Percentiles rank a stretch among this genome's conserved stretches.
These are phyloP conservation scores for Selaginella moellendorffii DNA, from an alignment of 75 land plant species.

Conservation along the genomic window DNA sequence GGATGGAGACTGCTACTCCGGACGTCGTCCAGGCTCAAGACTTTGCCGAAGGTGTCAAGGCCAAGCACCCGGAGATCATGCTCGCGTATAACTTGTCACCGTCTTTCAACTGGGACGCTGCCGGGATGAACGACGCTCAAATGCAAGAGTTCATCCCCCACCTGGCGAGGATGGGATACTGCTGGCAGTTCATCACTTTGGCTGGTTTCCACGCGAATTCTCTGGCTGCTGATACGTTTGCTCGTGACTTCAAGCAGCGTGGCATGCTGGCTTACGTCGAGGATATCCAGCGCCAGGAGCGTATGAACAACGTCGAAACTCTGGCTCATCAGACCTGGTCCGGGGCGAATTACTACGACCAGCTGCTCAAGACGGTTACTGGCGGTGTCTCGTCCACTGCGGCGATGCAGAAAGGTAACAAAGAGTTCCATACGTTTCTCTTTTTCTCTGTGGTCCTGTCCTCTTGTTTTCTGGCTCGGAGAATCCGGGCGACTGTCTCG, in stretches of 20 bases:
- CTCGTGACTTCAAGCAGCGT: slow-evolving; percentile 51
- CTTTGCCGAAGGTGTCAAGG: slow-evolving; percentile 52
- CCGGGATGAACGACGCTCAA: slow-evolving; percentile 60
- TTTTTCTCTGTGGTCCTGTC: neutral
- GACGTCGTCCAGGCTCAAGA: slow-evolving; percentile 45
- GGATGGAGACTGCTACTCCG: slow-evolving; percentile 86
- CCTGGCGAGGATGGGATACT: slow-evolving; percentile 60
- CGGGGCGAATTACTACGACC: slow-evolving; percentile 73
- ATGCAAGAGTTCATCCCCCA: slow-evolving; percentile 68
- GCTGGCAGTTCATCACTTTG: slow-evolving; percentile 92
- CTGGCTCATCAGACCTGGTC: slow-evolving; percentile 92
- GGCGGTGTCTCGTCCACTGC: slow-evolving; percentile 84
- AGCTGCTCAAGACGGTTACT: slow-evolving; percentile 39
- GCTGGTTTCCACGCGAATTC: slow-evolving; percentile 84
- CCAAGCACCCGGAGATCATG: slow-evolving; percentile 52
- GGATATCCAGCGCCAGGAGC: slow-evolving; percentile 77
- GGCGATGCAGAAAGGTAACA: slow-evolving; percentile 62
- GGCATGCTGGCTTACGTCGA: slow-evolving; percentile 92
- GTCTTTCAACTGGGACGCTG: slow-evolving; percentile 96
- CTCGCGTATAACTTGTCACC: slow-evolving; percentile 40
- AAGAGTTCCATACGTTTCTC: neutral
- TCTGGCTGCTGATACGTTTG: slow-evolving; percentile 60
- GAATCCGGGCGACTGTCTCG: neutral
- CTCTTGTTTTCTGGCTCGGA: neutral
- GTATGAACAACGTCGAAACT: slow-evolving; percentile 62